phyloP scores from a whole-genome alignment of 768 basidiomycete genomes.

The Cystobasidium tubakii region DNA sequence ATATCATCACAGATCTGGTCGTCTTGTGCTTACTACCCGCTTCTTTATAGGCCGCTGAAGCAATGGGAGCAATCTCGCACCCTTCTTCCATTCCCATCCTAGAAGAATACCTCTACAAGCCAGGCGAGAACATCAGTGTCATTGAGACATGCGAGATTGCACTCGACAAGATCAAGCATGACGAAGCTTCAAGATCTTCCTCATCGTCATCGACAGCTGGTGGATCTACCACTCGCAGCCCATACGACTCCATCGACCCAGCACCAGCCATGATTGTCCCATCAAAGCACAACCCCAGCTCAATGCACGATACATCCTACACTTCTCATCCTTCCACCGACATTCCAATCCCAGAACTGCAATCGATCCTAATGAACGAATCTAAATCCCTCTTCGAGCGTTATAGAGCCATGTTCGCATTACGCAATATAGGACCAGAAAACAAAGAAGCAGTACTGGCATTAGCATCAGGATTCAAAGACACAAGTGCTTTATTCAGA shows the following conservation, averaged over 20 bases:
- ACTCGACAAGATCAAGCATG: constrained; percentile 88
- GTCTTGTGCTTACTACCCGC: background rate
- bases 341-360: constrained; percentile 52
- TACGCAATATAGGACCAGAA: constrained; percentile 72
- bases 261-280: constrained; percentile 58
- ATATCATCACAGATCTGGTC: constrained; percentile 11
- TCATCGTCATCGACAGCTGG: constrained; percentile 42
- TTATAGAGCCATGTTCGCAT: constrained; percentile 96
- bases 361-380: constrained; percentile 61
- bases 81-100: constrained; percentile 63
- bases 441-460: constrained; percentile 78
- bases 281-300: constrained; percentile 2
- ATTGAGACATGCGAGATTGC: constrained; percentile 98
- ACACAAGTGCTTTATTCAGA: constrained; percentile 87
- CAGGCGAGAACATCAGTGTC: constrained; percentile 59
- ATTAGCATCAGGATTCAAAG: constrained; percentile 80
- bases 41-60: constrained; percentile 77
- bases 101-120: constrained; percentile 64
- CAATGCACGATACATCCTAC: constrained; percentile 50
- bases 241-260: constrained; percentile 79
- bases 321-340: constrained; percentile 49
- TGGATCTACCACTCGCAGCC: constrained; percentile 50
- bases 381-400: constrained; percentile 74
- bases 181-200: constrained; percentile 49
- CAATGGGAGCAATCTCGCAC: constrained; percentile 86